Evolutionary conservation across 2,329 filamentous ascomycete genomes (phyloP).

Genomic region (Trichoderma afroharzianum): DNA sequence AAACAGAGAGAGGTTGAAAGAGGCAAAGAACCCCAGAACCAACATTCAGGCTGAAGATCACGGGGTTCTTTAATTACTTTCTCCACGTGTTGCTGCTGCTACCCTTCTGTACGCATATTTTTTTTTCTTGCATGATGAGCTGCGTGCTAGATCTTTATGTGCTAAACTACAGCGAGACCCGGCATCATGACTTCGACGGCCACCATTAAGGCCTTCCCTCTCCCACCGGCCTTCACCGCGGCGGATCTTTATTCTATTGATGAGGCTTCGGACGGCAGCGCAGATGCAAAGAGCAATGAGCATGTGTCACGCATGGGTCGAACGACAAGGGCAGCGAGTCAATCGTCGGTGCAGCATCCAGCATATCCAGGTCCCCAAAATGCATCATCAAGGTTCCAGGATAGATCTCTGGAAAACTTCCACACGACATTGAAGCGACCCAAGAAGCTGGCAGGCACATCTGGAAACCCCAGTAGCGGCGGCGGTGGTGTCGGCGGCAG

Average conservation of each 20-base stretch:
- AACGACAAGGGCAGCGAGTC: slow-evolving; percentile 20
- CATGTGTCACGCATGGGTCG: slow-evolving; percentile 4
- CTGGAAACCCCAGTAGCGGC: background rate
- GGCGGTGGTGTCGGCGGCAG: background rate
- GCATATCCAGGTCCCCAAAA: slow-evolving; percentile 32
- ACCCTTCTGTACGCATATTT: background rate
- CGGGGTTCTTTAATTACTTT: background rate
- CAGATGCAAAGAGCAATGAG: background rate
- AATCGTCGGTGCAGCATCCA: slow-evolving; percentile 28
- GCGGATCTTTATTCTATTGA: slow-evolving; percentile 13
- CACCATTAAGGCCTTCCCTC: slow-evolving; percentile 8
- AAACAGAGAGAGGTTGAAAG: background rate
- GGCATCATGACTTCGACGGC: slow-evolving; percentile 16
- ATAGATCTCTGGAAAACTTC: slow-evolving; percentile 23
- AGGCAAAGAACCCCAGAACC: slow-evolving; percentile 1
- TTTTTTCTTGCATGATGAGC: background rate
- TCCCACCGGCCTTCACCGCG: slow-evolving; percentile 15
- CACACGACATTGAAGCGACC: slow-evolving; percentile 34
- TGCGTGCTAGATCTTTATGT: background rate
- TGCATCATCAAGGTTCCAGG: slow-evolving; percentile 24
- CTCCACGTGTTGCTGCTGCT: background rate
- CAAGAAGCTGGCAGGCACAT: slow-evolving; percentile 31
- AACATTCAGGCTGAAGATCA: background rate
- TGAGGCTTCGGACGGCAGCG: background rate
- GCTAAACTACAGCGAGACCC: slow-evolving; percentile 5